Base-by-base conservation (phyloP, 177 flowering plant genomes). In the Vitis hybrid region DNA sequence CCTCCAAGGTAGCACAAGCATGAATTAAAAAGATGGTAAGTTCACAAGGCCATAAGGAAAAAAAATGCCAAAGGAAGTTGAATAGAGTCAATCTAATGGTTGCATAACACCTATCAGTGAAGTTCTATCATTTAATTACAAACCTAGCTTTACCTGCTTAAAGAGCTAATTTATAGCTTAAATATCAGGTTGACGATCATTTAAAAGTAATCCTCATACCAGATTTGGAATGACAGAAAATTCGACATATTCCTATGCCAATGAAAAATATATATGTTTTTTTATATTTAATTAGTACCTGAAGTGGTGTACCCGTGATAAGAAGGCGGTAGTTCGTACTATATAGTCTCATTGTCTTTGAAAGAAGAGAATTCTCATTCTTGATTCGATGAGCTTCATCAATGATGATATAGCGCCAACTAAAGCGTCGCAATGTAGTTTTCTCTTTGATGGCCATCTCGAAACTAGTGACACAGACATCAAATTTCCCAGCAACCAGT, bases 391-490 rank as follows among this genome's bases (percentile, higher is more conserved):
- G 99, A 32, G 99, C 99, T 84, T 96, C 99, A 69, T 96, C 99
- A 77, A 96, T 96, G 56, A 96, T 94, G 60, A 96, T 92, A 80
- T 96, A 96, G 23, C 99, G 98, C 99, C 99, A 96, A 75, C 97
- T 96, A 73, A 96, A 96, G 8, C 91, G 91, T 13, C 97, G 95
- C 67, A 96, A 75, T 12, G 88, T 13, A 62, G 91, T 17, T 77
- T 96, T 96, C 82, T 96, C 99, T 79, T 94, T 96, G 64, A 96
- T 96, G n/a, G 96, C 99, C 99, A 96, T 96, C 79, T 96, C 99
- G 84, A 94, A 96, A 75, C 99, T 96, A 57, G 98, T 96, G 23
- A 96, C 99, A 80, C 98, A 94, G 10, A 96, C 90, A 82, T 96
- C 99, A 84, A 96, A 96, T 74, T 92, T 89, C 54, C 99, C 99